Base-by-base conservation (phyloP, 2,329 filamentous ascomycete genomes). In the Ceratocystis ficicola region DNA sequence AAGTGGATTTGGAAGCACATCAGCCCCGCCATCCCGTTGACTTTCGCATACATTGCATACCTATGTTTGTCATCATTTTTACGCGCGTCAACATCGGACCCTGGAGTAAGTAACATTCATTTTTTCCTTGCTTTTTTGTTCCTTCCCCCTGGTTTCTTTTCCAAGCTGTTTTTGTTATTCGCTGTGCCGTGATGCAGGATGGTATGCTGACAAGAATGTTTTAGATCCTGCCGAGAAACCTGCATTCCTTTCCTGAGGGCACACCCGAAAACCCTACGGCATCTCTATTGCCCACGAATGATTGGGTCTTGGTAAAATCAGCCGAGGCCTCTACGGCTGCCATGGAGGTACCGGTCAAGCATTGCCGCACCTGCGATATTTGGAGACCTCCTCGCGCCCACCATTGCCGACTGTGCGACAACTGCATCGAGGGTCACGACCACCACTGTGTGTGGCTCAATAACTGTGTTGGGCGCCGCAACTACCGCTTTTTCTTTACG, bases 371-470 rank as follows among this genome's bases (percentile, higher is more conserved):
- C 20, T 99, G 94, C 79, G 91, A 91, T 72, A 92, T 99, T 70
- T 99, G 94, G 94, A 88, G 94, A 1, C 94, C 94, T 44, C 92
- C 93, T 32, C 89, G 94, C 67, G 91, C 90, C 67, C 95, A 99
- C 73, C 94, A 99, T 77, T 99, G 94, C 76, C 89, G 94, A 66
- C 83, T 96, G 32, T 99, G 94, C 77, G 93, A 99, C 76, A 96
- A 95, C 75, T 99, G 94, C 74, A 84, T 99, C 68, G 94, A 99
- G 75, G 96, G 91, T 0, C 90, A 96, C 70, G 94, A 99, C 73
- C 94, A 99, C 73, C 94, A 99, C 76, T 99, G 94, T 72, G 92
- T 97, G 17, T 99, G 94, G 94, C 83, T 99, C 69, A 99, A 99
- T 77, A 99, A 99, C 75, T 99, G 94, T 70, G 88, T 99, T 62